Evolutionary conservation across 495 filamentous ascomycete species (phyloP).

Genomic region (Parathielavia appendiculata): DNA sequence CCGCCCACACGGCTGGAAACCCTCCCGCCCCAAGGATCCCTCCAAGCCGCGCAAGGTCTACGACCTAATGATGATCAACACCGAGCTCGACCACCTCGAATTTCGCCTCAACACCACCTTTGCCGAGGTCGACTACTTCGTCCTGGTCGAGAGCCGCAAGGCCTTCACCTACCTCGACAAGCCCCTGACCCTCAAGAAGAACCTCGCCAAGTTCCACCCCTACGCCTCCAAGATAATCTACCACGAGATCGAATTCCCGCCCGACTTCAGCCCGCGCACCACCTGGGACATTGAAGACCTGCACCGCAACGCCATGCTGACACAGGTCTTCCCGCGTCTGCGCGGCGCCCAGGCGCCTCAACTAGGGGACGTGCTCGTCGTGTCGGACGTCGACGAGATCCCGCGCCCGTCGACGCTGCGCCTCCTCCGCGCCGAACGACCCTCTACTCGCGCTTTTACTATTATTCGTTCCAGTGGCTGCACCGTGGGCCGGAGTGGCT

Average conservation of each 20-base stretch:
- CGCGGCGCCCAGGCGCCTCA: conserved; percentile 28
- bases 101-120: conserved; percentile 51
- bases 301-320: conserved; percentile 48
- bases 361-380: conserved; percentile 40
- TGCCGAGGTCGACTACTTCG: conserved; percentile 51
- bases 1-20: conserved; percentile 38
- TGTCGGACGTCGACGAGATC: conserved; percentile 51
- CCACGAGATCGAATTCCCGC: conserved; percentile 45
- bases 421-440: conserved; percentile 47
- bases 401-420: conserved; percentile 43
- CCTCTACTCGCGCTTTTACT: conserved; percentile 50
- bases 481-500: conserved; percentile 48
- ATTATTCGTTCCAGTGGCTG: conserved; percentile 54
- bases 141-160: conserved; percentile 47
- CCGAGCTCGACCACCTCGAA: conserved; percentile 54
- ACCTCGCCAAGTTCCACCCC: conserved; percentile 35
- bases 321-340: conserved; percentile 45
- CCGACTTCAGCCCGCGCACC: conserved; percentile 29
- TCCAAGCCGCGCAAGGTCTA: conserved; percentile 44
- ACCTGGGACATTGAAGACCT: conserved; percentile 48
- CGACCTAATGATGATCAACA: conserved; percentile 52
- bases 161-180: conserved; percentile 50
- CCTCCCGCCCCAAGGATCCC: conserved; percentile 21
- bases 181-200: conserved; percentile 41
- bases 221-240: conserved; percentile 53